A percentile compares a stretch with the other conserved stretches of the same genome.
These are phyloP conservation scores for Kandelia obovata DNA, from an alignment of 345 rosid species.

Conservation along the genomic window DNA sequence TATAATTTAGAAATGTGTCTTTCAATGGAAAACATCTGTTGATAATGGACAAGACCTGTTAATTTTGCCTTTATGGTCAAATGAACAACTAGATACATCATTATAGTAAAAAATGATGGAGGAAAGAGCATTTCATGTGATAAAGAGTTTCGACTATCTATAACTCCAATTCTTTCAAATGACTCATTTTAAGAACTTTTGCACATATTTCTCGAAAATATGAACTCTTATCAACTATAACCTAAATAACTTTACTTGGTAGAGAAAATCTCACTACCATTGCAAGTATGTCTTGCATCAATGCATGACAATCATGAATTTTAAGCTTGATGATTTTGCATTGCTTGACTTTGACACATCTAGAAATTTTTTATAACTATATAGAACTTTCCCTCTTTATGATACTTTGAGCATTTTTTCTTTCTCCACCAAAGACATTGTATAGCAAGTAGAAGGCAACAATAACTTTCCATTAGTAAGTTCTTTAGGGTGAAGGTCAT, in stretches of 20 bases:
- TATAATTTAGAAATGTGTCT: neutral
- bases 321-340: neutral
- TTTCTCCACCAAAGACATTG: neutral
- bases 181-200: neutral
- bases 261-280: no score
- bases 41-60: neutral
- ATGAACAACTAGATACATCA: slow-evolving; percentile 18
- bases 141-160: slow-evolving; percentile 11
- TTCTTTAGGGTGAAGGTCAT: no score
- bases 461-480: no score
- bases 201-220: slow-evolving; percentile 4
- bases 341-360: neutral
- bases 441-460: no score
- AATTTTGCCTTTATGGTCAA: slow-evolving; percentile 8
- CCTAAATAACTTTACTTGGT: no score
- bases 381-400: neutral
- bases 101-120: slow-evolving; percentile 2
- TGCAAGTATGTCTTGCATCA: no score
- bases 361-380: slow-evolving; percentile 9
- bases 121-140: slow-evolving; percentile 18
- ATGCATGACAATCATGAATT: slow-evolving; percentile 16
- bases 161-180: neutral
- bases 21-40: slow-evolving; percentile 10
- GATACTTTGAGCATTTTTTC: neutral
- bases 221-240: neutral